Evolutionary conservation across 2,329 filamentous ascomycete species (phyloP), one percentile per base, ranked within the genome.

Genomic region (Amauroascus niger): DNA sequence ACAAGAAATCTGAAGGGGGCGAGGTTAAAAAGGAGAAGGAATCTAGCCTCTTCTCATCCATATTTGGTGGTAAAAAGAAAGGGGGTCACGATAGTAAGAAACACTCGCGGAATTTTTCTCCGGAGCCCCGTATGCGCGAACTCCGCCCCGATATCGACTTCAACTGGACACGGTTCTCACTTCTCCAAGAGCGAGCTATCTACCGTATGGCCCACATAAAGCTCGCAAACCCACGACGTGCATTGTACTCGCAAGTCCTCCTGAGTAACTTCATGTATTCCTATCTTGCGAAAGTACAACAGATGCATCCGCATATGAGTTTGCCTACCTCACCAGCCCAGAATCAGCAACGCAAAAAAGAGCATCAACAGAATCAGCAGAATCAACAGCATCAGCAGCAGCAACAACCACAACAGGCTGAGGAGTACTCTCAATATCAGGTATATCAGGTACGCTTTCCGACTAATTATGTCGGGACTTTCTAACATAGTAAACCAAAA

Each of bases 221-320:
- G 71, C 81, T 98, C 57, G 93, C 93, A n/a, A 97, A 98, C 66
- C 93, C 93, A 35, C 84, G 91, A 43, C 84, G 93, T 53, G 87
- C 91, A 39, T 74, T 98, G 49, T 86, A 95, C 65, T 96, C 91
- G 56, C 93, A 98, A 69, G 93, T 98, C 20, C 76, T 98, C 55
- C 79, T 98, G 61, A 96, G 90, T 71, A 98, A 98, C 69, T 98
- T 98, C 71, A 98, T 98, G 93, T 98, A 98, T 73, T 93, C 89
- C 54, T 98, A 98, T 68, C 79, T 98, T 59, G 93, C 93, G 58
- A 98, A 97, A 69, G 93, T 98, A 44, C 93, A 98, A 71, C 89
- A 94, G 64, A 96, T 96, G 88, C 93, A 98, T 69, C 93, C 93
- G 41, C 88, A 95, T 65, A 87, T 96, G 72, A 87, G 94, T 63